Conservation (phyloP, 176 grass and related monocot species). For the Dactylis glomerata region DNA sequence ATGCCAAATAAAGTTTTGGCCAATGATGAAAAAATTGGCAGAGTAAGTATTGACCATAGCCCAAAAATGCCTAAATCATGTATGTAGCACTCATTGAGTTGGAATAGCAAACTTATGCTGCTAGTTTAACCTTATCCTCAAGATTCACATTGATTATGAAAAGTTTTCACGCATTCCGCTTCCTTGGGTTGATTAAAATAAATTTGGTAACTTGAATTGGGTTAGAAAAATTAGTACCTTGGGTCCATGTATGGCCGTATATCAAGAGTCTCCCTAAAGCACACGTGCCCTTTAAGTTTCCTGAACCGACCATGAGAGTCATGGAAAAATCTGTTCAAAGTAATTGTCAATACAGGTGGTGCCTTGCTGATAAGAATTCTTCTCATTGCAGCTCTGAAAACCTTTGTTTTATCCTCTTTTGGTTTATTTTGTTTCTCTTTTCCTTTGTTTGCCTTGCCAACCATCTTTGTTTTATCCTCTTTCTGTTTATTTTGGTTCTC, state of each 20-base stretch:
- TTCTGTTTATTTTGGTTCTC: conserved; percentile 43
- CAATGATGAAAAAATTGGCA: neutral
- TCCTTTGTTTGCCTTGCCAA: conserved; percentile 27
- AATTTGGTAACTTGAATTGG: neutral
- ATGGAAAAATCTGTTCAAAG: conserved; percentile 94
- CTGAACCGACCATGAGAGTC: conserved; percentile 70
- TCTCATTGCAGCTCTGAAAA: conserved; percentile 83
- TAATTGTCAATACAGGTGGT: conserved; percentile 74
- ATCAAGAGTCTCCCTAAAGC: conserved; percentile 80
- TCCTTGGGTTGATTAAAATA: neutral
- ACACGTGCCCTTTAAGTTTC: conserved; percentile 87
- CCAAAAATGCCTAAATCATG: neutral
- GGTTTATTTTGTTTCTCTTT: conserved; percentile 40
- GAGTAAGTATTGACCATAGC: neutral
- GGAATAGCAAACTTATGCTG: neutral
- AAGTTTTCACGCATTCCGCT: neutral
- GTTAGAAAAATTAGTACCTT: conserved; percentile 53
- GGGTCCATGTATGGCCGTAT: conserved; percentile 67
- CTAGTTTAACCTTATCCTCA: neutral
- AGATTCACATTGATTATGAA: neutral
- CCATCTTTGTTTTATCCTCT: conserved; percentile 44
- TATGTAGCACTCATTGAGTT: neutral
- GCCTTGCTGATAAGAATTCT: conserved; percentile 77
- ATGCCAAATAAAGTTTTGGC: neutral
- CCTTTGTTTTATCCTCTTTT: conserved; percentile 46